These are phyloP conservation scores for Hysterangium stoloniferum DNA, from an alignment of 768 basidiomycete genomes.

Conservation along the genomic window DNA sequence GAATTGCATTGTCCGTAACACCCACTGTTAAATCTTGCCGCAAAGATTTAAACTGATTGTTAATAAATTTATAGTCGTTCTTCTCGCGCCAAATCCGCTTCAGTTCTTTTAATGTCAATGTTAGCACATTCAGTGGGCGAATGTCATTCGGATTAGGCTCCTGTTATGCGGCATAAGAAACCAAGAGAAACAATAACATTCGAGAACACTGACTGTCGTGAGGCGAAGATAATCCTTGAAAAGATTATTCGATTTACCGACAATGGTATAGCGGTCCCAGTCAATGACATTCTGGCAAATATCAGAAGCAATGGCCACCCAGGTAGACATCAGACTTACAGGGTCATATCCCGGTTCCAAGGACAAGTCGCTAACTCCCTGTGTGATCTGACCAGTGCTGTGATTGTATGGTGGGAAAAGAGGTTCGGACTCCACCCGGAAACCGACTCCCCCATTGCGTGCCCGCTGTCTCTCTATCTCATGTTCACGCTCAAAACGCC, in stretches of 20 bases:
- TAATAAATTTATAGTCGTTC: slow-evolving; percentile 78
- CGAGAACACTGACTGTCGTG: slow-evolving; percentile 57
- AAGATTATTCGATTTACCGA: slow-evolving; percentile 79
- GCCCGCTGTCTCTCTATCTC: slow-evolving; percentile 71
- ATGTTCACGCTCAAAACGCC: slow-evolving; percentile 87
- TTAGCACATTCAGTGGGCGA: slow-evolving; percentile 77
- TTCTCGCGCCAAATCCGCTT: slow-evolving; percentile 86
- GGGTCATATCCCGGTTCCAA: slow-evolving; percentile 50
- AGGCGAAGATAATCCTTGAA: slow-evolving; percentile 96
- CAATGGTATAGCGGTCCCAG: slow-evolving; percentile 95
- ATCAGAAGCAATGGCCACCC: slow-evolving; percentile 3
- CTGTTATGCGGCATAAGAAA: slow-evolving; percentile 33
- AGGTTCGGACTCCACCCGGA: slow-evolving; percentile 34
- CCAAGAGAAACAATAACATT: not conserved
- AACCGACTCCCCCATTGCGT: slow-evolving; percentile 27
- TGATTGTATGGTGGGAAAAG: slow-evolving; percentile 36
- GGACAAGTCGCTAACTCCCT: slow-evolving; percentile 9
- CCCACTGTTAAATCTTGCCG: slow-evolving; percentile 95
- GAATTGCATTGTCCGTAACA: slow-evolving; percentile 14
- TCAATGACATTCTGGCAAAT: slow-evolving; percentile 80
- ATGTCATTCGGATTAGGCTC: slow-evolving; percentile 94
- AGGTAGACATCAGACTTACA: slow-evolving; percentile 34
- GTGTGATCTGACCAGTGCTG: slow-evolving; percentile 16
- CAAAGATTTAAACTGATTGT: slow-evolving; percentile 96
- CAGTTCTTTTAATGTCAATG: slow-evolving; percentile 77